phyloP scores from a whole-genome alignment of 176 grass and related monocot genomes.

The Pontederia paniculata region DNA sequence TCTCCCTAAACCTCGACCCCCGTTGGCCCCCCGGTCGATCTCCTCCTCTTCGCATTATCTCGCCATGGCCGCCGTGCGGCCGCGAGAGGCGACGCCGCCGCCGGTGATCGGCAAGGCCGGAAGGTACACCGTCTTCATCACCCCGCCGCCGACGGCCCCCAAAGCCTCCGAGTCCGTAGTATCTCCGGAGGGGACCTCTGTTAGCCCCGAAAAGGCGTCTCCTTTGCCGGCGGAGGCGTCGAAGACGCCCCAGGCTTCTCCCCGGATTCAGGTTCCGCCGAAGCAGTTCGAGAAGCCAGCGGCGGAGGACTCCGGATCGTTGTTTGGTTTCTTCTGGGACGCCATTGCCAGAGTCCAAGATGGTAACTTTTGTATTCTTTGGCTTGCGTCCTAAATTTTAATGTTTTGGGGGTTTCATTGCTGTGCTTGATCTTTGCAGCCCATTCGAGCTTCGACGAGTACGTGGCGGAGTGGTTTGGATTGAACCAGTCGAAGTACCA shows the following conservation, averaged over 20 bases:
- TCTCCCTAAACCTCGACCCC: no score
- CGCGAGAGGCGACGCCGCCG: neutral
- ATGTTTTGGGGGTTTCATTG: constrained; percentile 11
- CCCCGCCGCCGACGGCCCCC: neutral
- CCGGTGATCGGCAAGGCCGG: constrained; percentile 15
- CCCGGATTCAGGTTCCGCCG: constrained; percentile 59
- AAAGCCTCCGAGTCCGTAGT: neutral
- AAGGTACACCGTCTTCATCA: constrained; percentile 9
- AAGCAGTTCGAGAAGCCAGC: constrained; percentile 25
- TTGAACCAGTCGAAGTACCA: constrained; percentile 81
- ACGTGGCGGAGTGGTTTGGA: constrained; percentile 75
- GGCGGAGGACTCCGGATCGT: constrained; percentile 13
- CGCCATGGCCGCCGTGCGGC: neutral
- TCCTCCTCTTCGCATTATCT: neutral
- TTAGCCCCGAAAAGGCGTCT: neutral
- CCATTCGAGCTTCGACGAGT: constrained; percentile 63
- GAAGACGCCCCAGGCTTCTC: neutral
- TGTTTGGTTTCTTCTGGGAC: constrained; percentile 38
- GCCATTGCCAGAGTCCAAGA: constrained; percentile 50
- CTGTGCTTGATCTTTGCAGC: constrained; percentile 25
- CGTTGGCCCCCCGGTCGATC: neutral
- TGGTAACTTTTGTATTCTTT: constrained; percentile 32
- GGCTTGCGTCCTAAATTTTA: neutral
- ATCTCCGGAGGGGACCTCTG: neutral
- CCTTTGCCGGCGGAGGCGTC: neutral